Evolutionary conservation across 305 asterid species (phyloP).

Genomic region (Fraxinus velutina): DNA sequence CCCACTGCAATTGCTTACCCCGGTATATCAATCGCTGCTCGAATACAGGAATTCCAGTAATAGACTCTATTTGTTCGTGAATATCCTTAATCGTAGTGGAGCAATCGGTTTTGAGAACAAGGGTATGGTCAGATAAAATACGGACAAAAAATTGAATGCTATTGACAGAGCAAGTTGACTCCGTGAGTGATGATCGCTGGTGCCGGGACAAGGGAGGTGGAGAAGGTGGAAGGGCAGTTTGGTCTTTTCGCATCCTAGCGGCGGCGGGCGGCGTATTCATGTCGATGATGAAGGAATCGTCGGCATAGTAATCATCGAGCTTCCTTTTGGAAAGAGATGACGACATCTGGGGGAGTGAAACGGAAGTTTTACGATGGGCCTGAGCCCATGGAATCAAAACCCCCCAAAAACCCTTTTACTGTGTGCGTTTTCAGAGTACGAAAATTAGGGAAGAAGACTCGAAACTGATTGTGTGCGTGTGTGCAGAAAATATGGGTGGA

Average conservation of each 20-base stretch:
- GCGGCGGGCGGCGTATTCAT: conserved; percentile 22
- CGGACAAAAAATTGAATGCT: conserved; percentile 83
- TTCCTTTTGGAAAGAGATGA: conserved; percentile 55
- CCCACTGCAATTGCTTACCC: conserved; percentile 75
- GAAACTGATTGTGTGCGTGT: not conserved
- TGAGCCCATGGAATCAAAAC: conserved; percentile 43
- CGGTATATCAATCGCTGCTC: conserved; percentile 71
- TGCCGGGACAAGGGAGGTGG: conserved; percentile 2
- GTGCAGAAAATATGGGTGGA: not conserved
- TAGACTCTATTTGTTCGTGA: conserved; percentile 47
- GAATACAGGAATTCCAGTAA: conserved; percentile 55
- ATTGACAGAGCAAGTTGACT: conserved; percentile 20
- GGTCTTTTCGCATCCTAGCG: conserved; percentile 65
- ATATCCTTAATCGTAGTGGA: conserved; percentile 45
- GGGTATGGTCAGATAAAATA: conserved; percentile 51
- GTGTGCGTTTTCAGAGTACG: not conserved
- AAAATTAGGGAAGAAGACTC: not conserved
- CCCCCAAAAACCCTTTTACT: conserved; percentile 10
- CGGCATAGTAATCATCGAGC: conserved; percentile 51
- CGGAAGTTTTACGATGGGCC: conserved; percentile 34
- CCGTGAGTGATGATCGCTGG: conserved; percentile 37
- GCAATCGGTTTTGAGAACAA: conserved; percentile 55
- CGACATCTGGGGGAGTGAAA: conserved; percentile 40
- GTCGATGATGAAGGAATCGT: conserved; percentile 22
- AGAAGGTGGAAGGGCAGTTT: conserved; percentile 24